phyloP scores from a whole-genome alignment of 164 flowering plant genomes.

The Stephania yunnanensis region DNA sequence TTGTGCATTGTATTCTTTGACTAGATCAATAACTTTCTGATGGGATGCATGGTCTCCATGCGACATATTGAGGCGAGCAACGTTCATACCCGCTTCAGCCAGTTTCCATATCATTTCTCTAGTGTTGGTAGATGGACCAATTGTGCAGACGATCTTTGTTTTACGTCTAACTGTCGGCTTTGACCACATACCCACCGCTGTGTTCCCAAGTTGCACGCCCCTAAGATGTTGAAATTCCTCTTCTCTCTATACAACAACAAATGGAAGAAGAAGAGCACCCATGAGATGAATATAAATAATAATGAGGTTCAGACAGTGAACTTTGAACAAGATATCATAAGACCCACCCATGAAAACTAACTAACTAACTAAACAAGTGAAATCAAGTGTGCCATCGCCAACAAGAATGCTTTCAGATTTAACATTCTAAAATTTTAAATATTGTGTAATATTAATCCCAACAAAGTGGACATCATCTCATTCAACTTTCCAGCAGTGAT shows the following conservation, averaged over 20 bases:
- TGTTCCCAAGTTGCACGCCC: slow-evolving; percentile 42
- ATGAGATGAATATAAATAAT: neutral
- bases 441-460: neutral
- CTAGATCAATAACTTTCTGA: slow-evolving; percentile 89
- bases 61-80: slow-evolving; percentile 90
- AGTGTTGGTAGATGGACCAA: slow-evolving; percentile 89
- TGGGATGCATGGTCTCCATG: slow-evolving; percentile 97
- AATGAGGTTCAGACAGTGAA: neutral
- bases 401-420: neutral
- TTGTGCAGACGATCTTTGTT: slow-evolving; percentile 93
- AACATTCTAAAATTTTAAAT: neutral
- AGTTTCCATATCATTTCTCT: slow-evolving; percentile 96
- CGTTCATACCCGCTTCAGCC: slow-evolving; percentile 97
- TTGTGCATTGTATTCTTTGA: slow-evolving; percentile 89
- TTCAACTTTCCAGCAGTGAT: neutral
- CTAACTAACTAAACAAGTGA: neutral
- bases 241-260: slow-evolving; percentile 32
- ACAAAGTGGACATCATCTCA: neutral
- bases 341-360: neutral
- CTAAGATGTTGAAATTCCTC: slow-evolving; percentile 40
- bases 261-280: neutral
- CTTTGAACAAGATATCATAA: neutral
- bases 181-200: slow-evolving; percentile 65
- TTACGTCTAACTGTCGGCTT: slow-evolving; percentile 69
- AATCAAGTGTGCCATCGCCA: neutral